Base-by-base conservation (phyloP, 2,329 filamentous ascomycete species). In the Ascochyta fabae region DNA sequence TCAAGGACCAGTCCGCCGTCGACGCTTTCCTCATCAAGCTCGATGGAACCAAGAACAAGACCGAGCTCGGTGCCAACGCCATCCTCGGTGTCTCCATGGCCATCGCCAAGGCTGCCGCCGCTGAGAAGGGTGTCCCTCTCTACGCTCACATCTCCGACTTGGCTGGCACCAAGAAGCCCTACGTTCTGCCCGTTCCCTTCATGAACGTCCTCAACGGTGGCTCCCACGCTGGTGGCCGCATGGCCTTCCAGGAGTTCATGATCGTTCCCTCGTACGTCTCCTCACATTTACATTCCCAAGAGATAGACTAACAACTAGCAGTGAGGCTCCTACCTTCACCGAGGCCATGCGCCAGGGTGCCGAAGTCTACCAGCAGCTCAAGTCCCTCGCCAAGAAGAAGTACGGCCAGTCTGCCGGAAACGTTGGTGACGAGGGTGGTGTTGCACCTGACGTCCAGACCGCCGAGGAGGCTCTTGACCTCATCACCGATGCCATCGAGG, bases 371-470 rank as follows among this genome's bases (percentile, higher is more conserved):
- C 94, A 98, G 82, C 90, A 91, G 82, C 90, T 99, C 74, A 99
- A 99, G 90, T 74, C 85, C 72, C 87, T 98, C 61, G 93, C 95
- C 79, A 98, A 98, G 91, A 95, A 97, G 91, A 95, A 91, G 86
- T 99, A 99, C 80, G 95, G 95, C 77, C 94, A 96, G 82, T 97
- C 95, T 64, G 95, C 95, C 67, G 95, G 94, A 79, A 99, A 99
- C 79, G 95, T 99, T 68, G 95, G 95, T 81, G 95, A 99, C 78
- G 95, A 99, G 88, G 95, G 95, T 86, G 95, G 95, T 89, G 95
- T 99, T 76, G 95, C 95, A 70, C 95, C 95, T 70, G 93, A 98
- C 87, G 98, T 99, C 77, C 92, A 97, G 85, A 96, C 91, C 69
- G 85, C 95, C 63, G 91, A 96, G 78, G 95, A 99, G 85, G 95